Conservation (phyloP, 2,329 filamentous ascomycete species). For the Colletotrichum phormii region DNA sequence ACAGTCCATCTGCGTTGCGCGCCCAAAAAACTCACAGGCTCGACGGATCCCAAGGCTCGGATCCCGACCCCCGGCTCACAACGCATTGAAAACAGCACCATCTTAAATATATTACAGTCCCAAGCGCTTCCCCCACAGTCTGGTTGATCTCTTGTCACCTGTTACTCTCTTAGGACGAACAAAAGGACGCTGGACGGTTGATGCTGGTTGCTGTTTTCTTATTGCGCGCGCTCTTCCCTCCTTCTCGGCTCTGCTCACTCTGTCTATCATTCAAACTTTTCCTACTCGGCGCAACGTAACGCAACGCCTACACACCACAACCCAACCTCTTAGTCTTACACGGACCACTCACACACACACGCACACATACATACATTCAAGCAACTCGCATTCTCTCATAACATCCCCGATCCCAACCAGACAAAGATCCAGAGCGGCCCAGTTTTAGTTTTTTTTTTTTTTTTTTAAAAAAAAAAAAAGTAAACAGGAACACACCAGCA, state of each 20-base stretch:
- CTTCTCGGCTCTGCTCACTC: neutral
- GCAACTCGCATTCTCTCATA: constrained; percentile 2
- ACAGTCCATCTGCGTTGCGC: neutral
- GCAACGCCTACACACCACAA: neutral
- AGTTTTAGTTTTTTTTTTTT: no score
- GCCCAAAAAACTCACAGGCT: constrained; percentile 14
- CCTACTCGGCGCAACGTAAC: neutral
- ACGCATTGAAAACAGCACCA: constrained; percentile 32
- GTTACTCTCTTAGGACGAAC: constrained; percentile 28
- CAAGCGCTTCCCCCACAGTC: constrained; percentile 22
- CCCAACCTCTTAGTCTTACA: neutral
- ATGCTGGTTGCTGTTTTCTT: constrained; percentile 18
- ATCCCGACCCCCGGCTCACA: constrained; percentile 26
- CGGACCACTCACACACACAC: neutral
- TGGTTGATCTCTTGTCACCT: constrained; percentile 14
- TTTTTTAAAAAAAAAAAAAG: neutral
- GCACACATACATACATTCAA: neutral
- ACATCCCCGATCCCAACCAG: constrained; percentile 20
- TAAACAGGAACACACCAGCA: constrained; percentile 5
- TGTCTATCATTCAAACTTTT: neutral
- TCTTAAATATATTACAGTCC: constrained; percentile 37
- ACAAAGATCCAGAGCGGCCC: constrained; percentile 26
- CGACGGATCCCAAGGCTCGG: constrained; percentile 32
- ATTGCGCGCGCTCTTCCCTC: neutral
- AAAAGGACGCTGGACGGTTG: constrained; percentile 21